Percentiles rank a stretch among this genome's conserved stretches.
Evolutionary conservation across 768 basidiomycete genomes (phyloP).

Genomic region (Serendipita sp.): DNA sequence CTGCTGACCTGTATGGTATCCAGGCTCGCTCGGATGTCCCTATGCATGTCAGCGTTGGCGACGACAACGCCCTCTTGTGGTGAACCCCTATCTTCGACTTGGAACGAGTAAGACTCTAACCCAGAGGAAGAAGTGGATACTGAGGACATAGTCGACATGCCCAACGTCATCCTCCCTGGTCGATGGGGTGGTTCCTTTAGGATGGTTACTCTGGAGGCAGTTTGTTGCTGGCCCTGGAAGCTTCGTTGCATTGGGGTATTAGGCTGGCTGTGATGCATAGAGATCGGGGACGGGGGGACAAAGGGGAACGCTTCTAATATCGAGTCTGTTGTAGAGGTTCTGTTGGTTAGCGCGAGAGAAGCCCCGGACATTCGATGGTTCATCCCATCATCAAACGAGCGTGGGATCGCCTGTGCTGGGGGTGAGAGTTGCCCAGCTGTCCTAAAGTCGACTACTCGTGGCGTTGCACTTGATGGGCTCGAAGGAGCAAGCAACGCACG

Average conservation of each 20-base stretch:
- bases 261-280: constrained; percentile 44
- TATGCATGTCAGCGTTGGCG: constrained; percentile 20
- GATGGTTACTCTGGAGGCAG: not conserved
- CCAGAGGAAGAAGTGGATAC: constrained; percentile 40
- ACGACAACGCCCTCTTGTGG: constrained; percentile 11
- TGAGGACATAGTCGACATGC: constrained; percentile 61
- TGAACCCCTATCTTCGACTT: constrained; percentile 39
- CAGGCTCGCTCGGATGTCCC: constrained; percentile 55
- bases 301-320: constrained; percentile 80
- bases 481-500: not conserved
- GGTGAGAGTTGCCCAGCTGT: not conserved
- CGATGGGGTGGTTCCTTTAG: constrained; percentile 20
- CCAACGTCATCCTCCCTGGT: constrained; percentile 44
- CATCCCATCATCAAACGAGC: not conserved
- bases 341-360: constrained; percentile 22
- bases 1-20: constrained; percentile 73
- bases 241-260: constrained; percentile 4
- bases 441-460: not conserved
- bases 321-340: constrained; percentile 59
- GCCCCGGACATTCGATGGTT: constrained; percentile 33
- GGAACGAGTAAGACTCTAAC: constrained; percentile 64
- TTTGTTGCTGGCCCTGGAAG: constrained; percentile 9
- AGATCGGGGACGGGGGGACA: constrained; percentile 78
- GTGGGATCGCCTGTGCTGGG: not conserved
- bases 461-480: not conserved